Evolutionary conservation across 1,284 basidiomycete genomes (phyloP).

Genomic region (Cystobasidiaceae sp.): DNA sequence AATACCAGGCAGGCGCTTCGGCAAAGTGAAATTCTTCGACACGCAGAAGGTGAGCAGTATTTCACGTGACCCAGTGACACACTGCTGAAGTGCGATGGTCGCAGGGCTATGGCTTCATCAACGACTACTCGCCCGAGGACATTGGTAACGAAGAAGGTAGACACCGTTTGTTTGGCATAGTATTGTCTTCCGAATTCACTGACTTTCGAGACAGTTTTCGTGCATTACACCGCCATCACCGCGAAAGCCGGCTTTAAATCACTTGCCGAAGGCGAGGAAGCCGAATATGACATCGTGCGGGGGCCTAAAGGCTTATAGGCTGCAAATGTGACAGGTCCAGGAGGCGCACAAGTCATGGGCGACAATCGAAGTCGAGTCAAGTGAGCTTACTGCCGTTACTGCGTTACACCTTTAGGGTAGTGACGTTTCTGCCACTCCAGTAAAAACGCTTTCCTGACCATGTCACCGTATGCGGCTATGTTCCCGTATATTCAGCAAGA

Average conservation of each 20-base stretch:
- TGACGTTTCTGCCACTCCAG: neutral
- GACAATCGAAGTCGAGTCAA: slow-evolving; percentile 39
- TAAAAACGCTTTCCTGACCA: slow-evolving; percentile 22
- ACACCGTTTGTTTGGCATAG: neutral
- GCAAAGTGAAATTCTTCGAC: slow-evolving; percentile 34
- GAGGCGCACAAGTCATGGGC: slow-evolving; percentile 40
- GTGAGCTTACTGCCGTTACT: slow-evolving; percentile 34
- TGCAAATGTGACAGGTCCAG: slow-evolving; percentile 40
- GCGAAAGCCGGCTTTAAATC: slow-evolving; percentile 42
- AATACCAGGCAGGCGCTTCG: neutral
- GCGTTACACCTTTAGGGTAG: neutral
- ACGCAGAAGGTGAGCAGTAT: slow-evolving; percentile 30
- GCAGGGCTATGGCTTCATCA: slow-evolving; percentile 42
- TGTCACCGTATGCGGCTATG: slow-evolving; percentile 27
- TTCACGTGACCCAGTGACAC: neutral
- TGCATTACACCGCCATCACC: slow-evolving; percentile 41
- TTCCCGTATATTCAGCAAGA: slow-evolving; percentile 41
- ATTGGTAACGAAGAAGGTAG: slow-evolving; percentile 43
- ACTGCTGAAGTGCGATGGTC: neutral
- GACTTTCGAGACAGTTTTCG: slow-evolving; percentile 36
- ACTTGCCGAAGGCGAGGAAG: slow-evolving; percentile 38
- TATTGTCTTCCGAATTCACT: neutral
- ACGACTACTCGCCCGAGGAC: slow-evolving; percentile 39
- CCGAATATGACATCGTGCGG: slow-evolving; percentile 42
- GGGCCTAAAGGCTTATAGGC: slow-evolving; percentile 43